Evolutionary conservation across 805 yeast genomes (phyloP), one percentile per base, ranked within the genome.

Genomic region (Hyphopichia homilentoma): DNA sequence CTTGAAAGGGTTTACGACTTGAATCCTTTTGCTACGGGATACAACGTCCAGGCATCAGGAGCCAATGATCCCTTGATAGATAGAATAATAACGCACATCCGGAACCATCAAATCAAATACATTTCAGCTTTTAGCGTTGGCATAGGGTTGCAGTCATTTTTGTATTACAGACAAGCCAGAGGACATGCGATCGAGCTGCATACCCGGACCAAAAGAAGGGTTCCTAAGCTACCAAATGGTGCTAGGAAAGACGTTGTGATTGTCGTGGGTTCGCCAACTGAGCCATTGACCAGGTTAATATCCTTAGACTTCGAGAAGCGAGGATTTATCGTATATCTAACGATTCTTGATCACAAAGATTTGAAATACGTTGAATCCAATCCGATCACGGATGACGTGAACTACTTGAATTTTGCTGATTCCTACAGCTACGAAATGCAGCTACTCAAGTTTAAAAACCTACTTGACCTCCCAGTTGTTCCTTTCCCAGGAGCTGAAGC

Each of bases 321-420:
- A 33, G 95, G 95, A 1, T 85, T 83, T 50, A 81, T 87, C 20
- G 88, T 87, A 3, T 86, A 81, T 51, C 68, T 86, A 41, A 79
- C 94, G 0, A 75, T 79, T n/a, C 53, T 74, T n/a, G 75, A 71
- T 38, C 85, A 79, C 18, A 69, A 66, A 40, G 86, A 81, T 39
- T 52, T 65, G 27, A 62, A 58, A 42, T 70, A 70, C 33, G 62
- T 78, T 29, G 74, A 71, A 39, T 47, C 63, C 21, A 73, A 63
- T 39, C 84, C 83, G 36, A 70, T 79, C 28, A 76, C 81, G 11
- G 72, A 75, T 16, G 95, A 86, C 51, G 73, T 85, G 34, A 75
- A 83, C 42, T 78, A 84, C 26, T 61, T 87, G 34, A 70, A 75
- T 24, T 54, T 86, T 34, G 68, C 71, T 27, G 72, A 68, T 15